phyloP scores from a whole-genome alignment of 352 stramenopile species.

The Globisporangium takayamanum region DNA sequence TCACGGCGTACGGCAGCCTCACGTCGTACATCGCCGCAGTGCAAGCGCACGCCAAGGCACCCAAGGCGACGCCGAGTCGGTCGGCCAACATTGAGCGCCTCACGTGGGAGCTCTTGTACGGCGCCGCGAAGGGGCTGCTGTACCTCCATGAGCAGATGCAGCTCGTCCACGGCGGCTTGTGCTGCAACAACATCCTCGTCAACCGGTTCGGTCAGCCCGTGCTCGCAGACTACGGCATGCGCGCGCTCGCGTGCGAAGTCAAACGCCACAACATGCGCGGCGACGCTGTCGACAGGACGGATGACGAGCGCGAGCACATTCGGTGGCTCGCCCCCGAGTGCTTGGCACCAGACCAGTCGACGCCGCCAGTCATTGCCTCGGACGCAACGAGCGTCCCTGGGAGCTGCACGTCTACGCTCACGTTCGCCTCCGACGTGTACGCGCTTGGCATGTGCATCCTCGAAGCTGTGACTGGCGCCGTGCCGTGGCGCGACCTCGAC shows the following conservation, averaged over 20 bases:
- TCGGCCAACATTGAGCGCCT: conserved; percentile 30
- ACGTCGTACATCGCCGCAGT: conserved; percentile 42
- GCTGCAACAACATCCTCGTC: conserved; percentile 65
- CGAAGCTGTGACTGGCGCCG: conserved; percentile 42
- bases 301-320: conserved; percentile 42
- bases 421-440: conserved; percentile 56
- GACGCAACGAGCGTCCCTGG: conserved; percentile 11
- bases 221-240: conserved; percentile 52
- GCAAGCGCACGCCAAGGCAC: conserved; percentile 29
- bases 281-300: conserved; percentile 15
- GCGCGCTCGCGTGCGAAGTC: conserved; percentile 28
- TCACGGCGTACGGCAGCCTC: conserved; percentile 47
- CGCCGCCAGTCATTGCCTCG: conserved; percentile 2
- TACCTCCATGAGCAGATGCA: conserved; percentile 53
- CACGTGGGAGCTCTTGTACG: conserved; percentile 51
- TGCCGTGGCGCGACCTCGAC: conserved; percentile 46
- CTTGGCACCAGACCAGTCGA: conserved; percentile 6
- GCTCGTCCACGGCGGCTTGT: conserved; percentile 49
- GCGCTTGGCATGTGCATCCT: conserved; percentile 79
- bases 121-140: conserved; percentile 49
- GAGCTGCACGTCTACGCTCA: conserved; percentile 17
- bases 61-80: conserved; percentile 11
- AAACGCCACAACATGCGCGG: conserved; percentile 31
- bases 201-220: conserved; percentile 61
- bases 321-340: conserved; percentile 68